Conservation (phyloP, 1,284 basidiomycete species). For the Inonotus hispidus region DNA sequence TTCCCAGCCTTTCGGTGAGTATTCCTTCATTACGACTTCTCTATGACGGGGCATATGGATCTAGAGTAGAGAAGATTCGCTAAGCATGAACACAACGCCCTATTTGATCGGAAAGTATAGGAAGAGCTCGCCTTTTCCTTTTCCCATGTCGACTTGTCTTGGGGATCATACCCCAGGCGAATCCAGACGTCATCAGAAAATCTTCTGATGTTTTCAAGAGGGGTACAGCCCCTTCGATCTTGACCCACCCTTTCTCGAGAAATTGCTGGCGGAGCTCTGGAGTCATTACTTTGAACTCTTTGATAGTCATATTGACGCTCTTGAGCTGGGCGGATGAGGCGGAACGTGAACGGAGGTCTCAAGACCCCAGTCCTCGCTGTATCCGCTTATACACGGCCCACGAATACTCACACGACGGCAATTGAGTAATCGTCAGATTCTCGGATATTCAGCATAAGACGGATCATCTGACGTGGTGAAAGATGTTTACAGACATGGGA, state of each 20-base stretch:
- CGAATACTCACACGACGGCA: neutral
- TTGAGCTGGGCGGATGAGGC: neutral
- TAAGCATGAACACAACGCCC: neutral
- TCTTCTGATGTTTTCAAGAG: conserved; percentile 26
- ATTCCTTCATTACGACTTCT: conserved; percentile 28
- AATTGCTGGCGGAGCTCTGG: conserved; percentile 32
- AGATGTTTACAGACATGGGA: neutral
- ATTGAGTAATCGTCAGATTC: neutral
- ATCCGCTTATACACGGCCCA: neutral
- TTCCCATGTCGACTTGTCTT: conserved; percentile 30
- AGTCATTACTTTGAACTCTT: conserved; percentile 26
- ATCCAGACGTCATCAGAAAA: conserved; percentile 33
- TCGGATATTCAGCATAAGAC: neutral
- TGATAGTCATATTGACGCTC: conserved; percentile 20
- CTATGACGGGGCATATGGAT: conserved; percentile 34
- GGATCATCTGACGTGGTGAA: neutral
- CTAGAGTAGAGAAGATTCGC: conserved; percentile 16
- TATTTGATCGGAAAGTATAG: neutral
- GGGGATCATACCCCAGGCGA: conserved; percentile 31
- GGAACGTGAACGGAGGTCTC: neutral
- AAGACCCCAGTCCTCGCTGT: neutral
- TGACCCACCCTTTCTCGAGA: conserved; percentile 32
- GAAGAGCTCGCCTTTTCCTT: conserved; percentile 27
- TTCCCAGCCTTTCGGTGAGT: conserved; percentile 32
- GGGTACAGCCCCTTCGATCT: conserved; percentile 30